Conservation (phyloP, 257 asterid species). For the Haberlea rhodopensis region DNA sequence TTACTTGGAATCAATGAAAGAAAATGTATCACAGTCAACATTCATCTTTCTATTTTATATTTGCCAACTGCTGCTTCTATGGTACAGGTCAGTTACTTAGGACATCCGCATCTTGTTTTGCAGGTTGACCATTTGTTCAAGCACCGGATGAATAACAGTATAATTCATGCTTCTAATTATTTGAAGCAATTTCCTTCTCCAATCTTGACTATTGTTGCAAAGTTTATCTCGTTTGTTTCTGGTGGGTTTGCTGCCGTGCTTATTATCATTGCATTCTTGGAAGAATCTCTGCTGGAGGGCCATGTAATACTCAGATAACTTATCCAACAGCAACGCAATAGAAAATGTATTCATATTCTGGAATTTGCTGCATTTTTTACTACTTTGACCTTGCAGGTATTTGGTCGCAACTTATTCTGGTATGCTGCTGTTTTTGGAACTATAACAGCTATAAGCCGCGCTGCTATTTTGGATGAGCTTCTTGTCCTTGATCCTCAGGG, state of each 20-base stretch:
- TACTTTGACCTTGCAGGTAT: constrained; percentile 55
- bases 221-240: constrained; percentile 92
- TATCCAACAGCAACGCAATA: constrained; percentile 5
- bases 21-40: neutral
- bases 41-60: neutral
- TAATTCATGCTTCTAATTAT: constrained; percentile 80
- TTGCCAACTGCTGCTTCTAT: constrained; percentile 19
- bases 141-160: constrained; percentile 83
- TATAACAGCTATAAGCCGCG: constrained; percentile 93
- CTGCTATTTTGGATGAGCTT: constrained; percentile 74
- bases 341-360: neutral
- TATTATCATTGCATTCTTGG: constrained; percentile 87
- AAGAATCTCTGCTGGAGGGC: constrained; percentile 98
- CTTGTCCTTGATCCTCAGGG: constrained; percentile 87
- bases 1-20: neutral
- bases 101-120: constrained; percentile 14
- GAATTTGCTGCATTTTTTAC: constrained; percentile 18
- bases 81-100: constrained; percentile 5
- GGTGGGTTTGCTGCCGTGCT: constrained; percentile 99
- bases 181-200: constrained; percentile 94
- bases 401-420: constrained; percentile 95
- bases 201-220: constrained; percentile 71
- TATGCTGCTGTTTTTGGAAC: constrained; percentile 98
- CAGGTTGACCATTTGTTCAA: constrained; percentile 97
- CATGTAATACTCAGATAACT: constrained; percentile 53